Percentiles rank a stretch among this genome's conserved stretches.
These are phyloP conservation scores for Pseudocercospora eumusae DNA, from an alignment of 2,329 filamentous ascomycete genomes.

Conservation along the genomic window DNA sequence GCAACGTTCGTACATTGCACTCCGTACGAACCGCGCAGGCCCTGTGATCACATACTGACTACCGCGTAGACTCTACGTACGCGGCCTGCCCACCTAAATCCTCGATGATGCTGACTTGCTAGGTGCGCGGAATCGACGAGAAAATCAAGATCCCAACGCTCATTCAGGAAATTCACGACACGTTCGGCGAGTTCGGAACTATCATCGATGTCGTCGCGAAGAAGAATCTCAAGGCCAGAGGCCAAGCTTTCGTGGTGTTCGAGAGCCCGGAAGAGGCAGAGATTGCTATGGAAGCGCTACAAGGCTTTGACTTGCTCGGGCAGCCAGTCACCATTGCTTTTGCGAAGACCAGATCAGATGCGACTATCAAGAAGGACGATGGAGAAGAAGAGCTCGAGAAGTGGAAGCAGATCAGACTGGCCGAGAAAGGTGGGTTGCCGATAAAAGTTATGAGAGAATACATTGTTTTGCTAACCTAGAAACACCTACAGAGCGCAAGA, in stretches of 20 bases:
- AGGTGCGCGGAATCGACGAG: slow-evolving; percentile 85
- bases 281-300: slow-evolving; percentile 80
- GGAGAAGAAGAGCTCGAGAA: slow-evolving; percentile 78
- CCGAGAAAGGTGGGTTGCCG: slow-evolving; percentile 89
- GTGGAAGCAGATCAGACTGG: slow-evolving; percentile 80
- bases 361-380: slow-evolving; percentile 74
- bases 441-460: slow-evolving; percentile 39
- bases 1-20: slow-evolving; percentile 49
- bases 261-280: slow-evolving; percentile 76
- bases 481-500: slow-evolving; percentile 64
- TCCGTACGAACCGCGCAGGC: slow-evolving; percentile 41
- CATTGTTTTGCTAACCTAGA: slow-evolving; percentile 40
- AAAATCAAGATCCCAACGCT: slow-evolving; percentile 79
- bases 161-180: slow-evolving; percentile 68
- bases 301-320: slow-evolving; percentile 90
- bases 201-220: slow-evolving; percentile 85
- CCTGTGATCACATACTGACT: slow-evolving; percentile 29
- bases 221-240: slow-evolving; percentile 86
- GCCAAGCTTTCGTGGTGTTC: slow-evolving; percentile 94
- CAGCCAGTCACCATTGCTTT: slow-evolving; percentile 85
- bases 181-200: slow-evolving; percentile 87
- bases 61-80: slow-evolving; percentile 39
- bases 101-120: slow-evolving; percentile 13
- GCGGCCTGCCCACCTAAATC: slow-evolving; percentile 16
- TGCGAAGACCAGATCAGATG: slow-evolving; percentile 82